phyloP scores from a whole-genome alignment of 306 rosid genomes.

The Malus sylvestris region DNA sequence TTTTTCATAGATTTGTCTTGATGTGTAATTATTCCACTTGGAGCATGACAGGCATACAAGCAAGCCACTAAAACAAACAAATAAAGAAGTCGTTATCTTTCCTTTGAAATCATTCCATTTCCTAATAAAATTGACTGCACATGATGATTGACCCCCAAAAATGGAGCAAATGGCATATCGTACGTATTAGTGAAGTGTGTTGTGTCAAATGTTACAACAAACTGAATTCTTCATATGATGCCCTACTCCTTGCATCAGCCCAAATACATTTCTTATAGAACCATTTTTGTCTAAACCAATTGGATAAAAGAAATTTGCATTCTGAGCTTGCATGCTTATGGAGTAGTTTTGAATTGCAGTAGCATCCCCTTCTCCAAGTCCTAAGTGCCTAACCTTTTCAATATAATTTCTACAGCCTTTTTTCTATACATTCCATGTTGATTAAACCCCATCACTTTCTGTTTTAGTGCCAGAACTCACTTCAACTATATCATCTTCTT shows the following conservation, averaged over 20 bases:
- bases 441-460: no score
- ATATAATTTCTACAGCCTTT: not conserved
- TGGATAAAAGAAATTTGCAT: not conserved
- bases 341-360: not conserved
- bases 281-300: not conserved
- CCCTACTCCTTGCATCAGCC: not conserved
- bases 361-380: not conserved
- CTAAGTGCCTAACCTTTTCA: not conserved
- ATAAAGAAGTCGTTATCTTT: not conserved
- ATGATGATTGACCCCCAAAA: not conserved
- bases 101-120: not conserved
- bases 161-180: not conserved
- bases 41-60: not conserved
- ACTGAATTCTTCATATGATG: not conserved
- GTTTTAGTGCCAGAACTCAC: no score
- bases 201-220: not conserved
- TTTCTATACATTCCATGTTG: not conserved
- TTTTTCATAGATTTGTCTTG: conserved; percentile 9
- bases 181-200: not conserved
- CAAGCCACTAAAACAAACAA: not conserved
- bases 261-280: not conserved
- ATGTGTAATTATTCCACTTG: conserved; percentile 1
- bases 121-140: not conserved
- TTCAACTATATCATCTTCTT: no score
- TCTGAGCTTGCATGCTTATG: not conserved